Conservation (phyloP, 441 rosid genomes). For the Gossypium aridum region DNA sequence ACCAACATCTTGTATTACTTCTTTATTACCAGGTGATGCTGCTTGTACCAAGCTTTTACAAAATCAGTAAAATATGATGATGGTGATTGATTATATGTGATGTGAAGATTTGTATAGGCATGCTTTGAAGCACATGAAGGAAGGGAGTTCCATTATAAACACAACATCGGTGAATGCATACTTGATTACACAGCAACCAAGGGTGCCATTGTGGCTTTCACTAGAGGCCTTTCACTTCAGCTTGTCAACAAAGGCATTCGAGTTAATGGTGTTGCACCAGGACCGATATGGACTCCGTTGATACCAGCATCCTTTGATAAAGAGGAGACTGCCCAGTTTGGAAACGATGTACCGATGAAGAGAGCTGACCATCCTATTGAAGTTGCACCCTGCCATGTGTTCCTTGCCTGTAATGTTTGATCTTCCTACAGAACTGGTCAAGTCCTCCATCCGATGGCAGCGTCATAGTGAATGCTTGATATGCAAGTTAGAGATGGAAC, state of each 20-base stretch:
- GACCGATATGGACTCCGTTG: constrained; percentile 83
- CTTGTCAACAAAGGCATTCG: constrained; percentile 50
- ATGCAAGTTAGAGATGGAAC: neutral
- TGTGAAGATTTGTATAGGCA: constrained; percentile 26
- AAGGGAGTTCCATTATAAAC: constrained; percentile 67
- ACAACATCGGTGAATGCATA: constrained; percentile 37
- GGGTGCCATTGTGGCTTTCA: constrained; percentile 74
- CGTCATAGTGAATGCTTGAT: constrained; percentile 46
- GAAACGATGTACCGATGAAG: constrained; percentile 52
- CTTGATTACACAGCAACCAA: constrained; percentile 75
- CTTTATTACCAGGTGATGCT: constrained; percentile 28
- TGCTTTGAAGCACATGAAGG: constrained; percentile 72
- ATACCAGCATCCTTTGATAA: constrained; percentile 55
- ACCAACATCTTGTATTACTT: constrained; percentile 51
- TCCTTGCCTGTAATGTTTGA: constrained; percentile 68
- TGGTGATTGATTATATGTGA: neutral
- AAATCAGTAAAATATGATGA: neutral
- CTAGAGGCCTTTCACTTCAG: constrained; percentile 67
- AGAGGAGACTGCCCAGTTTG: constrained; percentile 41
- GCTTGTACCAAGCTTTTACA: neutral
- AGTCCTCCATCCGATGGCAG: constrained; percentile 79
- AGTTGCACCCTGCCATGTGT: constrained; percentile 61
- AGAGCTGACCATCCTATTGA: constrained; percentile 78
- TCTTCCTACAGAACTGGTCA: constrained; percentile 78
- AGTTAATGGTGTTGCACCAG: constrained; percentile 76